These are phyloP conservation scores for Fraxinus pennsylvanica DNA, from an alignment of 257 asterid genomes.

Conservation along the genomic window DNA sequence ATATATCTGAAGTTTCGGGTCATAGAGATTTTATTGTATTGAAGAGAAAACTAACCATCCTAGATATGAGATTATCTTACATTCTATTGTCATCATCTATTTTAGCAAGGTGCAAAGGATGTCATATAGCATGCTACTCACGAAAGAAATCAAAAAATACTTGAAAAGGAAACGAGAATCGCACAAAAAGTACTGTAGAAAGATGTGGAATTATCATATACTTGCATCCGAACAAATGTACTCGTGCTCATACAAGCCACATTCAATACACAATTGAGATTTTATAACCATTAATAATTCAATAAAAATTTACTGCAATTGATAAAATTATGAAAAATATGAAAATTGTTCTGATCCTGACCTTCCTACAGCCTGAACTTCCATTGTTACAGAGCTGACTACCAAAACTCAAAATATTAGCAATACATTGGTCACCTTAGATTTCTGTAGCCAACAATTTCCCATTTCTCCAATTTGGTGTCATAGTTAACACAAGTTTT, in stretches of 20 bases:
- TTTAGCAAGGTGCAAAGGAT: slow-evolving; percentile 5
- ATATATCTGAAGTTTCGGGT: background rate
- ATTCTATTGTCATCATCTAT: slow-evolving; percentile 5
- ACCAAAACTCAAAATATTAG: background rate
- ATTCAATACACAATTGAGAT: background rate
- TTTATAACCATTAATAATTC: background rate
- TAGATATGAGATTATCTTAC: background rate
- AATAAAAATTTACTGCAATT: background rate
- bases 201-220: background rate
- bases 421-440: background rate
- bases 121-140: slow-evolving; percentile 10
- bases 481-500: background rate
- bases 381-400: background rate
- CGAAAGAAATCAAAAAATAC: background rate
- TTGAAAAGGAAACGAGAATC: background rate
- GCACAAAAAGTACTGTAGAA: background rate
- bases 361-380: background rate
- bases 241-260: background rate
- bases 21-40: background rate
- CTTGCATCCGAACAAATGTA: background rate
- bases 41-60: background rate
- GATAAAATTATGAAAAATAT: background rate
- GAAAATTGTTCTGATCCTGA: background rate
- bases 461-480: background rate
- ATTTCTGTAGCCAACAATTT: background rate